A percentile compares a stretch with the other conserved stretches of the same genome.
Evolutionary conservation across 176 grass and related monocot genomes (phyloP).

Genomic region (Poa annua): DNA sequence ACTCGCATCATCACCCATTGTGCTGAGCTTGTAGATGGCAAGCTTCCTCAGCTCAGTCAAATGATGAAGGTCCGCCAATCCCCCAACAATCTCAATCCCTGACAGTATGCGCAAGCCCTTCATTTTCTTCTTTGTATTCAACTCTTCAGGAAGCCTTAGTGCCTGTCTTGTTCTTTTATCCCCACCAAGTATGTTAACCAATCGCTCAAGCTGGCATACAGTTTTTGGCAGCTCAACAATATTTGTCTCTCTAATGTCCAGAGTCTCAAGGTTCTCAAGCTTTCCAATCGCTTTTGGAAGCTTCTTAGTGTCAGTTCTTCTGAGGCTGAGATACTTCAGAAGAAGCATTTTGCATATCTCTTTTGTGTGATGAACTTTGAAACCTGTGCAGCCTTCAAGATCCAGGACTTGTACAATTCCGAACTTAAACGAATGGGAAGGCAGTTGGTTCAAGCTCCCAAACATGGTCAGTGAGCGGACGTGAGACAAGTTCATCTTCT

Average conservation of each 20-base stretch:
- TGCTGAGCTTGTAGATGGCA: conserved; percentile 15
- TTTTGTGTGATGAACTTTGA: neutral
- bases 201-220: neutral
- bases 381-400: neutral
- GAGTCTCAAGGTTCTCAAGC: neutral
- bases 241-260: neutral
- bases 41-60: neutral
- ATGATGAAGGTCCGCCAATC: neutral
- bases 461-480: conserved; percentile 12
- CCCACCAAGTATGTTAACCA: conserved; percentile 1
- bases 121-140: neutral
- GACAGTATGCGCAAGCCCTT: neutral
- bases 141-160: neutral
- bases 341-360: conserved; percentile 21
- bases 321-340: conserved; percentile 20
- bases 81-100: conserved; percentile 5
- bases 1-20: neutral
- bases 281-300: neutral
- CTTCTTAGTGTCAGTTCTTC: neutral
- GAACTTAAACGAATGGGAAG: neutral
- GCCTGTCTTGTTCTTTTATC: neutral
- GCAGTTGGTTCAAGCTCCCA: neutral
- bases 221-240: neutral
- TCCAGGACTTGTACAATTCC: conserved; percentile 17
- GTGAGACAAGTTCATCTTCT: conserved; percentile 19